Base-by-base conservation (phyloP, 148 eudicot species). In the Oxyria digyna region DNA sequence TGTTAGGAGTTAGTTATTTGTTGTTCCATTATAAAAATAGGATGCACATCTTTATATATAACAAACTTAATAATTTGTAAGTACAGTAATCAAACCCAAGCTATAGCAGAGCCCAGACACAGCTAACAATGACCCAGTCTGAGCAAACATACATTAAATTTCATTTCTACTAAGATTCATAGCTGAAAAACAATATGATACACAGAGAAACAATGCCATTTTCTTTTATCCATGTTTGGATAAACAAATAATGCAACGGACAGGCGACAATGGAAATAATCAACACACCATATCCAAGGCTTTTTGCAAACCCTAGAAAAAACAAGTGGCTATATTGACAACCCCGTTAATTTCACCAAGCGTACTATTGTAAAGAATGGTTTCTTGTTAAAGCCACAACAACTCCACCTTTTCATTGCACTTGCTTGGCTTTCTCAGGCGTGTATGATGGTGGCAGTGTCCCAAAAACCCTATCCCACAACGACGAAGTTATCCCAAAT, bases 381-480 rank as follows among this genome's bases (percentile, higher is more conserved):
- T 55, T 55, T 12, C n/a, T 24, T 24, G 62, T 33, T 55, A 23
- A 35, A 10, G 33, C 6, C 62, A 55, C 62, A 9, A 26, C 17
- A 13, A 11, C 3, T 12, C 3, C 23, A 15, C 37, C 21, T 9
- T 10, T 29, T 24, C 14, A 29, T 26, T 31, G 37, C 35, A 27
- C 65, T 27, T 59, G 29, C 65, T 59, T 29, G 5, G 7, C 37
- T 73, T 85, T 85, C 42, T 71, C 77, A 15, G 74, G 73, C 2
- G 74, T 63, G 73, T 84, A 85, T 67, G 88, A 67, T 59, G 78
- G 80, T 26, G 97, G 96, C 49, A 85, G 77, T 18, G 97, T 88
- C 73, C 92, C 88, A 13, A 87, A 91, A 9, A 82, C 85, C 76
- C 49, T 82, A 64, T 91, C 97, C 97, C 97, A 91, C 7, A 91